Evolutionary conservation across 23 red algal species (phyloP).

Genomic region (Pyropia yezoensis): DNA sequence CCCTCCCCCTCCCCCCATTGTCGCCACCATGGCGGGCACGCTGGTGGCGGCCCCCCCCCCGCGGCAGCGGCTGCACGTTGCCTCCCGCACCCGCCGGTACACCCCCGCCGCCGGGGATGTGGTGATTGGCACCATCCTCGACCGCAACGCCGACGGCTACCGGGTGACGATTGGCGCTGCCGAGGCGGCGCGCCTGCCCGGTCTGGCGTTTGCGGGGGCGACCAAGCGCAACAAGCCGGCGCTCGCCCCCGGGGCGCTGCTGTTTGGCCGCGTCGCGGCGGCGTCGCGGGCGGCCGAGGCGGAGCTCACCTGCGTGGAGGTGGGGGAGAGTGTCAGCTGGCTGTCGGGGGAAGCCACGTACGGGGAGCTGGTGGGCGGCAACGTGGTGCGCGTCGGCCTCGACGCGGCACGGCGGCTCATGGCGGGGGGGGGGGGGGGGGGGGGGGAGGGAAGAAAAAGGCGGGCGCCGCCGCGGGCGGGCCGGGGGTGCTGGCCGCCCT

Average conservation of each 20-base stretch:
- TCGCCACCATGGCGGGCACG: no score
- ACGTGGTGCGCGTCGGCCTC: conserved; percentile 25
- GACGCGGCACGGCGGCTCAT: conserved; percentile 2
- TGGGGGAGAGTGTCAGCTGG: conserved; percentile 62
- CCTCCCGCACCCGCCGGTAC: conserved; percentile 12
- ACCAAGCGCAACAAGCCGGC: conserved; percentile 84
- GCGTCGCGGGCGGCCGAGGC: conserved; percentile 44
- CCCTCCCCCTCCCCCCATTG: no score
- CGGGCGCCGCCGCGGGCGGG: not conserved
- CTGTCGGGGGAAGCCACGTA: conserved; percentile 62
- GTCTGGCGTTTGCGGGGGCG: conserved; percentile 77
- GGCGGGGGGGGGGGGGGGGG: not conserved
- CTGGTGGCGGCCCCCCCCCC: no score
- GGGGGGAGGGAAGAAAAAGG: not conserved
- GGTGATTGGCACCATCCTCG: conserved; percentile 54
- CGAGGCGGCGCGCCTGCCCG: conserved; percentile 45
- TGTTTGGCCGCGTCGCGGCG: conserved; percentile 66
- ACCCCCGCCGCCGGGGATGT: conserved; percentile 52
- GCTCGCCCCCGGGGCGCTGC: conserved; percentile 29
- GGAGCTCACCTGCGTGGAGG: conserved; percentile 63
- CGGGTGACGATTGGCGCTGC: conserved; percentile 48
- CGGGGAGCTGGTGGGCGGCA: conserved; percentile 41
- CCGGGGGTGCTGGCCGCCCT: conserved; percentile 26
- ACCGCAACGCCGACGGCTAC: conserved; percentile 56
- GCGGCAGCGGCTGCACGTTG: no score